Evolutionary conservation across 257 asterid genomes (phyloP), one percentile per base, ranked within the genome.

Genomic region (Ilex aquifolium): DNA sequence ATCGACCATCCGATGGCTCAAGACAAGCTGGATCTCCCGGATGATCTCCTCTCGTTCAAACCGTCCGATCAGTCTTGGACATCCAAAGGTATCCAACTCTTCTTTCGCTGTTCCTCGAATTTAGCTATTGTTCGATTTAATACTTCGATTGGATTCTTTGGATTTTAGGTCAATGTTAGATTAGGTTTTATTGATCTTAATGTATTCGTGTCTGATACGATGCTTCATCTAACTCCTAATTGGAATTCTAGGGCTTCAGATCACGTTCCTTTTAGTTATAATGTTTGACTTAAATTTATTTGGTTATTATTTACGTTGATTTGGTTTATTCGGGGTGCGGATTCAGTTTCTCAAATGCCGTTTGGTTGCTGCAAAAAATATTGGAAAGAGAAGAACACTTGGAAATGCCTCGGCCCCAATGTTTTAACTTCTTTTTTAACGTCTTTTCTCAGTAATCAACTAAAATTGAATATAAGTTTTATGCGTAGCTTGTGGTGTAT

Each of bases 31-130:
- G 87, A 84, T 81, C 93, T 83, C 69, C 85, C 84, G 40, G 88
- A 84, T 72, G 85, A 86, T 86, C 91, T 86, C 81, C 70, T 83
- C 72, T 61, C 65, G 7, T 77, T 88, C 16, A 83, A 78, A 76
- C 67, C 68, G 52, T 71, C 87, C 69, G 95, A 86, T 83, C 95
- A 89, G 70, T 82, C 88, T 60, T 84, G 82, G 89, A 81, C 76
- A 63, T 70, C 91, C 59, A 82, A 88, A 83, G 97, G 98, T 91
- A 54, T 57, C 67, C 62, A 10, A 21, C 27, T 21, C 27, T 21
- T 21, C 27, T 21, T 21, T 21, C 27, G 27, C 27, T 21, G 27
- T 21, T 21, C 27, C 27, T 21, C 27, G 42, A 36, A 36, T 36
- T 36, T 56, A 7, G 0, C n/a, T 46, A 13, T 53, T 31, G 51